phyloP scores from a whole-genome alignment of 306 rosid species.

The Trifolium repens region DNA sequence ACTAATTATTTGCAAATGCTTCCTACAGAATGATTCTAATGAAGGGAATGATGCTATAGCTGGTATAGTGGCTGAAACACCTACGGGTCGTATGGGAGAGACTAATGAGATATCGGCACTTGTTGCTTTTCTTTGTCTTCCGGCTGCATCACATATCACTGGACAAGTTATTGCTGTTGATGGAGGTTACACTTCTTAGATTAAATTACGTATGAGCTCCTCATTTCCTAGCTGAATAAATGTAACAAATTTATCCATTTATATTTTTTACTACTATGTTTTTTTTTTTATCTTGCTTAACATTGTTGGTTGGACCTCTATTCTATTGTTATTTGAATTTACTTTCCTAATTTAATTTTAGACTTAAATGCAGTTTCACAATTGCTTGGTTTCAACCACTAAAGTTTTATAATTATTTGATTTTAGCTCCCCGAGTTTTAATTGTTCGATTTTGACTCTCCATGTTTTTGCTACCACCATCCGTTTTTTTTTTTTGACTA shows the following conservation, averaged over 20 bases:
- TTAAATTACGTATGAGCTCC: background rate
- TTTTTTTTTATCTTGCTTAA: too few relatives aligned
- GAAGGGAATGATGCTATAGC: background rate
- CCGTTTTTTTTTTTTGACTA: too few relatives aligned
- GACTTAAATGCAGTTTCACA: too few relatives aligned
- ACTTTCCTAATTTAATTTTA: too few relatives aligned
- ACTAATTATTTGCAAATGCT: background rate
- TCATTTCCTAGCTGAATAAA: background rate
- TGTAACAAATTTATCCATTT: background rate
- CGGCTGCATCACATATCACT: conserved; percentile 59
- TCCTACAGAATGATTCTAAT: background rate
- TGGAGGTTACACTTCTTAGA: conserved; percentile 49
- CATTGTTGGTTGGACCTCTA: too few relatives aligned
- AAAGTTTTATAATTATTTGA: too few relatives aligned
- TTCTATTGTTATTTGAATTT: too few relatives aligned
- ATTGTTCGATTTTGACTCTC: too few relatives aligned
- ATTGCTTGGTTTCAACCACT: too few relatives aligned
- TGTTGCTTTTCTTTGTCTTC: conserved; percentile 68
- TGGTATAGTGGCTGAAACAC: conserved; percentile 7
- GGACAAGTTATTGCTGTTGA: conserved; percentile 60
- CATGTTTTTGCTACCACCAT: too few relatives aligned
- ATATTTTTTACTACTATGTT: too few relatives aligned
- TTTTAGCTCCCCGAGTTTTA: too few relatives aligned
- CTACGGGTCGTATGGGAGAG: conserved; percentile 44
- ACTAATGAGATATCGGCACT: conserved; percentile 54